phyloP scores from a whole-genome alignment of 2,329 filamentous ascomycete genomes.

The Xylariaceae sp. region DNA sequence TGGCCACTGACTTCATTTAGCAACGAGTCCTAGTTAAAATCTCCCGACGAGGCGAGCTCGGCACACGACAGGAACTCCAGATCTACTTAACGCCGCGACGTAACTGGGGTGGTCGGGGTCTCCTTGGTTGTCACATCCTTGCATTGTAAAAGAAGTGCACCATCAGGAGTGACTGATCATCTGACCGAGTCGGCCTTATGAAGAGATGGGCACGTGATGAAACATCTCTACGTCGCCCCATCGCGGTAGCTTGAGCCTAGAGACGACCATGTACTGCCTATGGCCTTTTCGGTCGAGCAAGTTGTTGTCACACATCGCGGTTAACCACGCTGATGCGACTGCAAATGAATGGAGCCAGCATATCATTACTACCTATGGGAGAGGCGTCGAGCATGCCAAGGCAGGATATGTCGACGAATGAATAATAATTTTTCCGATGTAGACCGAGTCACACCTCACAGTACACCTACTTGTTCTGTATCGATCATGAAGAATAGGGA shows the following conservation, averaged over 20 bases:
- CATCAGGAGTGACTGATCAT: not conserved
- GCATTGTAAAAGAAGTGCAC: constrained; percentile 53
- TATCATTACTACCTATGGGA: not conserved
- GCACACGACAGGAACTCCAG: constrained; percentile 53
- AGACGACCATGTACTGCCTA: not conserved
- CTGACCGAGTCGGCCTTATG: not conserved
- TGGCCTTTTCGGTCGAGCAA: not conserved
- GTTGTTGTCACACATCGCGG: not conserved
- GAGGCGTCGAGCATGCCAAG: not conserved
- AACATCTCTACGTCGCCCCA: not conserved
- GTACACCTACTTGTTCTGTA: not conserved
- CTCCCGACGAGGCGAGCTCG: constrained; percentile 45
- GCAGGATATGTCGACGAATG: not conserved
- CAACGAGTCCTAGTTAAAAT: constrained; percentile 66
- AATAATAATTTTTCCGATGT: constrained; percentile 1
- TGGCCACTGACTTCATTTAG: constrained; percentile 41
- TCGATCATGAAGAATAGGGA: not conserved
- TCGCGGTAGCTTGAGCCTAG: not conserved
- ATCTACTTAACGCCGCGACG: constrained; percentile 70
- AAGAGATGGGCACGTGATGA: not conserved
- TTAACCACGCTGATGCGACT: not conserved
- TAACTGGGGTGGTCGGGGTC: constrained; percentile 85
- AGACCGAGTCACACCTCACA: not conserved
- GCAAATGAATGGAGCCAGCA: constrained; percentile 7
- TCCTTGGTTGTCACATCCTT: constrained; percentile 86